phyloP scores from a whole-genome alignment of 2,329 filamentous ascomycete species.

The Pseudogymnoascus sp. region DNA sequence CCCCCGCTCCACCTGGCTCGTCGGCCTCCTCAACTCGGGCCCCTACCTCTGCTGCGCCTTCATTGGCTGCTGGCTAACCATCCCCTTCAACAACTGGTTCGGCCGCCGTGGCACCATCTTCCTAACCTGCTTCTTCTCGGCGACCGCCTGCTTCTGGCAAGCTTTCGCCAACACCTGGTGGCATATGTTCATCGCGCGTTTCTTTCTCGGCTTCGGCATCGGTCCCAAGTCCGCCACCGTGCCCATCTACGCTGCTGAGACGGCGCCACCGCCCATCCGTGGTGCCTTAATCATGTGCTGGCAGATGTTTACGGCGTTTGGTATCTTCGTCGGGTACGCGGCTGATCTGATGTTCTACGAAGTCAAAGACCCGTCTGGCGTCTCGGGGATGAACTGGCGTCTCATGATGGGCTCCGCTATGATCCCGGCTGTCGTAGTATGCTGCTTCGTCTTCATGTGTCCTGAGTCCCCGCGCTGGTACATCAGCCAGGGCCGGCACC shows the following conservation, averaged over 20 bases:
- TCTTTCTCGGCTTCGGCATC: constrained; percentile 63
- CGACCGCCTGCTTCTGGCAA: constrained; percentile 44
- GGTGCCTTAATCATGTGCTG: constrained; percentile 68
- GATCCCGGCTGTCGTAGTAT: constrained; percentile 52
- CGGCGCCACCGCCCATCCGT: constrained; percentile 54
- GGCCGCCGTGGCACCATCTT: constrained; percentile 67
- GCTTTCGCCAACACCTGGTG: constrained; percentile 54
- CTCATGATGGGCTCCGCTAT: constrained; percentile 63
- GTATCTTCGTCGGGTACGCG: constrained; percentile 51
- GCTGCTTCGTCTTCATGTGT: constrained; percentile 34
- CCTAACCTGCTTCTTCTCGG: constrained; percentile 57
- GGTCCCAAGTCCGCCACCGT: constrained; percentile 65
- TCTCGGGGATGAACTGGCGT: constrained; percentile 57
- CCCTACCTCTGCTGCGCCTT: constrained; percentile 62
- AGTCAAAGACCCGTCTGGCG: constrained; percentile 42
- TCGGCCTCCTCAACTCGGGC: constrained; percentile 54
- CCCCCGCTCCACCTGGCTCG: constrained; percentile 46
- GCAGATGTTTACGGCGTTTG: constrained; percentile 48
- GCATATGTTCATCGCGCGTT: constrained; percentile 65
- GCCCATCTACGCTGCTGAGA: constrained; percentile 64
- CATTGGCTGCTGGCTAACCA: constrained; percentile 65
- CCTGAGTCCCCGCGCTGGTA: constrained; percentile 47
- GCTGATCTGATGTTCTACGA: constrained; percentile 56
- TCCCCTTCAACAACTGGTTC: constrained; percentile 62
- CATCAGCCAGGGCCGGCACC: constrained; percentile 40